A percentile compares a stretch with the other conserved stretches of the same genome.
Conservation (phyloP, 495 filamentous ascomycete genomes). For the Annulohypoxylon stygium region DNA sequence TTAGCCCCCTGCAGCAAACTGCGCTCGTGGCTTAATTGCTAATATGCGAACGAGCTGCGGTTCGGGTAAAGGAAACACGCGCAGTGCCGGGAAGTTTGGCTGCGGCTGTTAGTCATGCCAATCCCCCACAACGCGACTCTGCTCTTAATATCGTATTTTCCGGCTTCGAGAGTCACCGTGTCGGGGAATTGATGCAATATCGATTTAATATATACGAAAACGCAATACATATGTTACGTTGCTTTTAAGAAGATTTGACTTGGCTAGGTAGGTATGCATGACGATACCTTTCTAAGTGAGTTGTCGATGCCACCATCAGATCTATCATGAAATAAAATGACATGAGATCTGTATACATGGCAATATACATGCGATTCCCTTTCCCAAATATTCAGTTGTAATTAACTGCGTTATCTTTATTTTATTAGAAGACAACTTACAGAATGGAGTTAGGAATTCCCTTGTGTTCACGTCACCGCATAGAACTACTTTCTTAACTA, state of each 20-base stretch:
- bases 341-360: neutral
- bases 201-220: conserved; percentile 13
- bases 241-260: neutral
- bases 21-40: neutral
- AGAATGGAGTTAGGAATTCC: too few relatives aligned
- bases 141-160: conserved; percentile 7
- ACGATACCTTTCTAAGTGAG: neutral
- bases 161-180: conserved; percentile 11
- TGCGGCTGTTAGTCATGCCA: conserved; percentile 38
- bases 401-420: too few relatives aligned
- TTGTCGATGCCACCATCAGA: neutral
- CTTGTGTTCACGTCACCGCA: too few relatives aligned
- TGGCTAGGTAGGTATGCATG: too few relatives aligned
- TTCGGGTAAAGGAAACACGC: conserved; percentile 33
- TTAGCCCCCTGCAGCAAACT: conserved; percentile 25
- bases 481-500: too few relatives aligned
- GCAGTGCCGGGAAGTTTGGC: conserved; percentile 31
- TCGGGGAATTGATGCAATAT: conserved; percentile 16
- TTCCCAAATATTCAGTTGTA: neutral
- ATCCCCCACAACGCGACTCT: conserved; percentile 5
- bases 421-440: too few relatives aligned
- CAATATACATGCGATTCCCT: neutral
- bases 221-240: conserved; percentile 17
- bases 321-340: neutral
- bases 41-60: neutral